Base-by-base conservation (phyloP, 2,329 filamentous ascomycete species). In the Macrophomina pseudophaseolina region DNA sequence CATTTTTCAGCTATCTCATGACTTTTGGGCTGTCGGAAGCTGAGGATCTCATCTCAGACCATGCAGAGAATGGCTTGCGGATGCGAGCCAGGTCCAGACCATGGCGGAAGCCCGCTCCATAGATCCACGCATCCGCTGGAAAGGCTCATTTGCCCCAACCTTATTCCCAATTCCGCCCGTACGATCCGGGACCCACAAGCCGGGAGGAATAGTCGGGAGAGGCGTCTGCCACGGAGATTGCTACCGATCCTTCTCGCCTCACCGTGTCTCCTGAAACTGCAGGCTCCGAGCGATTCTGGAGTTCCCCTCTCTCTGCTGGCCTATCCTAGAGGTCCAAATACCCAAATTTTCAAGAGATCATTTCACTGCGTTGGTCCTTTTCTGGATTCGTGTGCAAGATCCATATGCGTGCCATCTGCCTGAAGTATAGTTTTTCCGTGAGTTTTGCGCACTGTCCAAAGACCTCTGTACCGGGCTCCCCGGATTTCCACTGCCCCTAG, bases 141-240 rank as follows among this genome's bases (percentile, higher is more conserved):
- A 48, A 9, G 30, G 14, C 30, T 30, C 28, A 12, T 49, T 46
- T n/a, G 16, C 30, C 56, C 9, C 42, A 60, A 49, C 58, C n/a
- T 49, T 49, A 49, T 62, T 51, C 32, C 44, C 44, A 62, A n/a
- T 44, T 33, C 44, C 32, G 44, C 44, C 42, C 12, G 54, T 30
- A 59, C 54, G 54, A 33, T 33, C 23, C 54, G 40, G 54, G 58
- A 28, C 44, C 58, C 58, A 62, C 58, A 62, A 62, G 33, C 44
- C 42, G 58, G 32, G 28, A 8, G 30, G 28, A 18, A 33, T 14
- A 7, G 9, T 35, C 32, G 44, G 58, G 58, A 32, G 32, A 30
- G 38, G n/a, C 18, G 44, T 49, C 32, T 35, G n/a, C 18, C n/a
- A 30, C 58, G 58, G 58, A 62, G 58, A 62, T 62, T 62, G 44